phyloP scores from a whole-genome alignment of 2,329 filamentous ascomycete species.

The Diaporthe destruens region DNA sequence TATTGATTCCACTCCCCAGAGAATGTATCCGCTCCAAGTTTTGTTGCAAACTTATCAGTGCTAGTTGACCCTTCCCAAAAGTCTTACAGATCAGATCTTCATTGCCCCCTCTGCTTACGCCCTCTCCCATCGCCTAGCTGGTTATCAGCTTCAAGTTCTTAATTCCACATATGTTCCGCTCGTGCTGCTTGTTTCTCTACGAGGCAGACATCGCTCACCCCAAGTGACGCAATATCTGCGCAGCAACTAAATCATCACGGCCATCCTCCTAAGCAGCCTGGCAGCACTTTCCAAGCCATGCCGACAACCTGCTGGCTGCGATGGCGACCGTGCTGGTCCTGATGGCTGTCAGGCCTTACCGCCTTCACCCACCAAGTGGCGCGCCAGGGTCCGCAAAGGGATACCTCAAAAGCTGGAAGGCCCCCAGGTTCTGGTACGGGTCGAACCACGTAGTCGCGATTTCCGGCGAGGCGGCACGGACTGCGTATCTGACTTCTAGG shows the following conservation, averaged over 20 bases:
- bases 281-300: neutral
- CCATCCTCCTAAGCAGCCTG: neutral
- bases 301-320: neutral
- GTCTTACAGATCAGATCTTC: neutral
- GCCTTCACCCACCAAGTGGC: neutral
- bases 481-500: slow-evolving; percentile 10
- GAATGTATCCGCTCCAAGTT: neutral
- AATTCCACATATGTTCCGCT: neutral
- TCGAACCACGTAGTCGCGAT: slow-evolving; percentile 11
- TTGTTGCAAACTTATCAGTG: neutral
- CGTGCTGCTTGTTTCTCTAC: neutral
- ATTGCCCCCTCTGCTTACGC: slow-evolving; percentile 4
- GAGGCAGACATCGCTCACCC: too few relatives aligned
- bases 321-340: neutral
- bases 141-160: neutral
- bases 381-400: neutral
- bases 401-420: neutral
- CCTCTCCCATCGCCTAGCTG: too few relatives aligned
- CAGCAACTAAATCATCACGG: neutral
- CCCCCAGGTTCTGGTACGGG: slow-evolving; percentile 3
- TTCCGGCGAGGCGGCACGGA: slow-evolving; percentile 6
- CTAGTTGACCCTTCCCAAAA: neutral
- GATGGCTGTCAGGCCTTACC: slow-evolving; percentile 6
- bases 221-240: neutral
- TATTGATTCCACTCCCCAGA: neutral